Base-by-base conservation (phyloP, 2,329 filamentous ascomycete genomes). In the Colletotrichum tamarilloi region DNA sequence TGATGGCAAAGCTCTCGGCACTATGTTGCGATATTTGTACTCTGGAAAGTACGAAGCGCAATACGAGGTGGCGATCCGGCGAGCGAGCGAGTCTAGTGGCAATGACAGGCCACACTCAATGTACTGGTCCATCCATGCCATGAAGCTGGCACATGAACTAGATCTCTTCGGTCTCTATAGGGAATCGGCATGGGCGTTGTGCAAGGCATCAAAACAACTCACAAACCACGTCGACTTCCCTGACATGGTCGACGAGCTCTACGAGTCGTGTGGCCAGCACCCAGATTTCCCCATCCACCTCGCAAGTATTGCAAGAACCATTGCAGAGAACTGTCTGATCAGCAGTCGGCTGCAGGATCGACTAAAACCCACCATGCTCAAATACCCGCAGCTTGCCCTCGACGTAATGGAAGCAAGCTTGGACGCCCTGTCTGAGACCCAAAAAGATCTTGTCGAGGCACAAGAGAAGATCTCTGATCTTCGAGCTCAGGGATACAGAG, bases 161-260 rank as follows among this genome's bases (percentile, higher is more conserved):
- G 14, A 30, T 5, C 19, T 68, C 16, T 3, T 24, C 52, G 26
- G 46, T 8, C 42, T 70, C 8, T 70, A 70, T 12, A 19, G 32
- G 4, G 32, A 73, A 38, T 55, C 53, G 9, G 42, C 55, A 7
- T 42, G 19, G 9, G 67, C 59, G 6, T 32, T 69, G 2, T 70
- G 59, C 19, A 24, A 46, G 19, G 28, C 53, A 2, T 42, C 52
- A 3, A 35, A 30, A 24, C 26, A 46, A 16, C 52, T 35, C 46
- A 52, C 28, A 22, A 30, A 59, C 24, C 66, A 65, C 11, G 30
- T 70, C 11, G 70, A 73, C 35, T 71, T 70, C 26, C 53, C 38
- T 19, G 9, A 9, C 32, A 46, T 73, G 28, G 38, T 70, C n/a
- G 42, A 55, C 5, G 42, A 71, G 32, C 53, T 70, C 16, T 73